These are phyloP conservation scores for Soucietia sequanensis DNA, from an alignment of 805 yeast genomes.

Conservation along the genomic window DNA sequence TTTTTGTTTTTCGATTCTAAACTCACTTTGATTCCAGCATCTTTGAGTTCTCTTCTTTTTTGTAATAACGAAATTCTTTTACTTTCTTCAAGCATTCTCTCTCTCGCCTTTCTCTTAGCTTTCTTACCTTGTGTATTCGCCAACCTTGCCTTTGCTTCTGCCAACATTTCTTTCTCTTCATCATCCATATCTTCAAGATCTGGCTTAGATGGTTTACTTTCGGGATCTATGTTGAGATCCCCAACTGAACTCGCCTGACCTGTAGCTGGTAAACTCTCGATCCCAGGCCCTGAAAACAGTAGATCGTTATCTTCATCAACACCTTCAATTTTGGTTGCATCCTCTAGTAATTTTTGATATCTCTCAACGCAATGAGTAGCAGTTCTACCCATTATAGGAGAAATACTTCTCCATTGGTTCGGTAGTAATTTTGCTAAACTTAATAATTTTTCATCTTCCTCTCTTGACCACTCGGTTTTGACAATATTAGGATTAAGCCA, in stretches of 20 bases:
- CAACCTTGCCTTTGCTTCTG: constrained; percentile 91
- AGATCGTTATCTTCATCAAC: constrained; percentile 31
- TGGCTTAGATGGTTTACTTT: constrained; percentile 76
- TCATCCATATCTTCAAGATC: constrained; percentile 80
- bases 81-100: constrained; percentile 77
- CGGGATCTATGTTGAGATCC: constrained; percentile 68
- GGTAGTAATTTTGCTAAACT: constrained; percentile 71
- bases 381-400: constrained; percentile 76
- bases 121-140: constrained; percentile 94
- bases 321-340: constrained; percentile 30
- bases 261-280: constrained; percentile 46
- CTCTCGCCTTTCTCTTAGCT: constrained; percentile 87
- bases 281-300: constrained; percentile 51
- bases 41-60: constrained; percentile 76
- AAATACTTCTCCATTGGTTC: constrained; percentile 94
- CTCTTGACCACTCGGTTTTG: constrained; percentile 65
- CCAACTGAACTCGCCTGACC: constrained; percentile 43
- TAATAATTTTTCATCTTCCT: constrained; percentile 73
- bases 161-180: constrained; percentile 86
- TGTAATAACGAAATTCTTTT: constrained; percentile 73
- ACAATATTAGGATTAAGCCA: constrained; percentile 75
- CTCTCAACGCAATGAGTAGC: constrained; percentile 85
- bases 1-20: constrained; percentile 53
- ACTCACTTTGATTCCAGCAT: constrained; percentile 65
- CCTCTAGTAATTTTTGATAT: constrained; percentile 69